Percentiles rank a stretch among this genome's conserved stretches.
Conservation (phyloP, 139 green algal species). For the Coelastrella sp. region DNA sequence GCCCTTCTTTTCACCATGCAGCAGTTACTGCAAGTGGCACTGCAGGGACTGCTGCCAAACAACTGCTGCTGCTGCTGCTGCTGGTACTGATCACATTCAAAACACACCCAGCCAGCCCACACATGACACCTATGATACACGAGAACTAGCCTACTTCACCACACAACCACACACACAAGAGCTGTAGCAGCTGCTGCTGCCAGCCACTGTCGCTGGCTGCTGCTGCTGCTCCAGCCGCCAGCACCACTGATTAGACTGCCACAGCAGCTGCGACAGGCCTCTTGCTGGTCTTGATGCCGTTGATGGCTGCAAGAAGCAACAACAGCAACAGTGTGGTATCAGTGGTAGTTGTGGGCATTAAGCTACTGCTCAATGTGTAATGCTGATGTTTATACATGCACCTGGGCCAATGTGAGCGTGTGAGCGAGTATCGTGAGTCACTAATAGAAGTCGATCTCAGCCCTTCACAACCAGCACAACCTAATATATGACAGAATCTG, state of each 20-base stretch:
- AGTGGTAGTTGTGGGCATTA: too few relatives aligned
- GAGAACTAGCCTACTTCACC: neutral
- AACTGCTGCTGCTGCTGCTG: slow-evolving; percentile 1
- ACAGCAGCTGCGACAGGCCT: slow-evolving; percentile 45
- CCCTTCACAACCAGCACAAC: neutral
- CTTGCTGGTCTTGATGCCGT: slow-evolving; percentile 75
- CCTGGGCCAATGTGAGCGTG: too few relatives aligned
- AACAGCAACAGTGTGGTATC: too few relatives aligned
- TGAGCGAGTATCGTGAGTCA: too few relatives aligned
- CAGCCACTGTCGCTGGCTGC: slow-evolving; percentile 13
- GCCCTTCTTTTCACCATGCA: too few relatives aligned
- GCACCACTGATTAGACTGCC: slow-evolving; percentile 16
- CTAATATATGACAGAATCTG: neutral
- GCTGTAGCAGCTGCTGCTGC: neutral
- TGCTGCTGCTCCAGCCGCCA: neutral
- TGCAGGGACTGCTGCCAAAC: neutral
- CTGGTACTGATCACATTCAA: neutral
- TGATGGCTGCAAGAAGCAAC: slow-evolving; percentile 60
- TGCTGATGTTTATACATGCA: too few relatives aligned
- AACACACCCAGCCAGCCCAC: too few relatives aligned
- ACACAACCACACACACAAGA: neutral
- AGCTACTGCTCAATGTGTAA: too few relatives aligned
- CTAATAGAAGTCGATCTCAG: too few relatives aligned
- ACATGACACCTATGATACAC: neutral
- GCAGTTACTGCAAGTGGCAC: too few relatives aligned